Base-by-base conservation (phyloP, 257 asterid genomes). In the Coffea eugenioides region DNA sequence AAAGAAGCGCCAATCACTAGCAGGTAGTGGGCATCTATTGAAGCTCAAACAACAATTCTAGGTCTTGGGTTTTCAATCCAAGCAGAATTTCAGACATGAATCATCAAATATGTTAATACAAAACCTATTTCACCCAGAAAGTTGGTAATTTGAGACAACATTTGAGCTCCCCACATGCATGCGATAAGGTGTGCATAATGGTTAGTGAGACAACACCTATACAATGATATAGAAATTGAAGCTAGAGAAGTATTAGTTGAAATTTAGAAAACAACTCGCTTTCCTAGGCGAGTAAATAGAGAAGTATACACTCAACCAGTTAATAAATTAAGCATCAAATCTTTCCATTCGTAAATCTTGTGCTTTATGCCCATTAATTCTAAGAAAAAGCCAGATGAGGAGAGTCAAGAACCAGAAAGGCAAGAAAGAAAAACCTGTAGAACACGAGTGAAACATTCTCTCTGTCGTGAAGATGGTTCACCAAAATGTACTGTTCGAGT, bases 401-500 rank as follows among this genome's bases (percentile, higher is more conserved):
- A 62, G 25, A 16, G 43, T 14, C 61, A 62, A 21, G 67, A 23
- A 23, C 34, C 3, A 59, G 23, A 23, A 23, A 59, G n/a, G 4
- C 23, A 61, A 2, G n/a, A 61, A 61, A 57, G 10, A 18, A 62
- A 57, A 61, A 93, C 99, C 97, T 96, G 97, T 79, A 96, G 89
- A 75, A 96, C 99, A 85, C 98, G 86, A 59, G 98, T 96, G 86
- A 91, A 96, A 85, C 98, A 93, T 88, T 91, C 97, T 85, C 83
- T 96, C 79, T 96, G 85, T 90, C 97, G 86, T 70, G 96, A 85
- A 83, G 97, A 87, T 77, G 99, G 98, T 82, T 92, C 88, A 64
- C 97, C 91, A 85, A 96, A 94, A 87, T 96, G 99, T 51, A 92
- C 99, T 25, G 99, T 96, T 80, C 99, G 88, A 8, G 99, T 96